Conservation (phyloP, 1,284 basidiomycete species). For the Schizophyllum commune region DNA sequence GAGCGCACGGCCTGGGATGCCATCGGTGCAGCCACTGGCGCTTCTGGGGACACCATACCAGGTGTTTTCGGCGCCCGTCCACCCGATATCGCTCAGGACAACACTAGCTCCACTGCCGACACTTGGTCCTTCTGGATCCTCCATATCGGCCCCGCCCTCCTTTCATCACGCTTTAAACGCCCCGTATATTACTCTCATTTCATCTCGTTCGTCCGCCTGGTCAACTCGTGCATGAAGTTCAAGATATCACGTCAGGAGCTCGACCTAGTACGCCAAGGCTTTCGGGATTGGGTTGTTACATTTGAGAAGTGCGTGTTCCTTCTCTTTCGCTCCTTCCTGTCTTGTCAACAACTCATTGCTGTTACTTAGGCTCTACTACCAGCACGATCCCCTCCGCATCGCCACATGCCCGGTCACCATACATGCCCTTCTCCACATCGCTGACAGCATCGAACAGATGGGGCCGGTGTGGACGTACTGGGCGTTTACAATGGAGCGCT, state of each 20-base stretch:
- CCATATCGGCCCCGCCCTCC: not conserved
- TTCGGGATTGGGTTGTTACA: conserved; percentile 31
- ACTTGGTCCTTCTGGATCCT: conserved; percentile 29
- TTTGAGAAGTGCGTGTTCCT: conserved; percentile 33
- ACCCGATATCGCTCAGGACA: conserved; percentile 27
- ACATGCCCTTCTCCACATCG: conserved; percentile 15
- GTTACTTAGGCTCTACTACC: conserved; percentile 12
- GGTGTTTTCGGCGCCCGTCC: conserved; percentile 27
- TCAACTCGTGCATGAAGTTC: conserved; percentile 34
- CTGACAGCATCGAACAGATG: conserved; percentile 9
- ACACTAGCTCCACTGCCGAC: conserved; percentile 18
- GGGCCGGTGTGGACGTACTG: conserved; percentile 37
- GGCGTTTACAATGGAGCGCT: conserved; percentile 33
- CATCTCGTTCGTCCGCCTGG: conserved; percentile 27
- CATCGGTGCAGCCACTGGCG: conserved; percentile 21
- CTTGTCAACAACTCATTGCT: not conserved
- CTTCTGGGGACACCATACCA: conserved; percentile 23
- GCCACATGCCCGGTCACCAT: conserved; percentile 14
- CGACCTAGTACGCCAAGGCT: conserved; percentile 21
- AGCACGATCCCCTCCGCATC: conserved; percentile 7
- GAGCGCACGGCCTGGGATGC: conserved; percentile 21
- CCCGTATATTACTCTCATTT: conserved; percentile 35
- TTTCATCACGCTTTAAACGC: conserved; percentile 16
- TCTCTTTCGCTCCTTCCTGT: not conserved
- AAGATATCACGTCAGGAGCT: conserved; percentile 28